These are phyloP conservation scores for Phyllosticta capitalensis DNA, from an alignment of 2,329 filamentous ascomycete genomes.

Conservation along the genomic window DNA sequence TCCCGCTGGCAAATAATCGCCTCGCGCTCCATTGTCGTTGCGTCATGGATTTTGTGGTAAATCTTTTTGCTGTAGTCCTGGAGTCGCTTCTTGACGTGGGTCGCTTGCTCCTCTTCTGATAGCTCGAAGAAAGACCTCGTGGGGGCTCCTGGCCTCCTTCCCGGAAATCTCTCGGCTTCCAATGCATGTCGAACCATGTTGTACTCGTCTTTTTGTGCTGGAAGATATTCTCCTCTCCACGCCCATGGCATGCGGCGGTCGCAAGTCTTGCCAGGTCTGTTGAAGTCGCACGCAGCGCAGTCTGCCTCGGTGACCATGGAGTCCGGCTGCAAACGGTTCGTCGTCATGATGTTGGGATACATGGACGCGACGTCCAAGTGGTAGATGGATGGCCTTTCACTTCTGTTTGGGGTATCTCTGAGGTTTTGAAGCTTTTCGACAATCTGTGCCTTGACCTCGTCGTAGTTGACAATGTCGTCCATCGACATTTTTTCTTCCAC, in stretches of 20 bases:
- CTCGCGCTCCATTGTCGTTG: conserved; percentile 83
- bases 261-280: conserved; percentile 92
- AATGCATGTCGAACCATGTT: conserved; percentile 95
- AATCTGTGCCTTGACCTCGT: conserved; percentile 70
- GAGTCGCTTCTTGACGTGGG: conserved; percentile 72
- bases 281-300: conserved; percentile 97
- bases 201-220: conserved; percentile 94
- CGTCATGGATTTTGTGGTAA: conserved; percentile 97
- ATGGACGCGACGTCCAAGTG: conserved; percentile 98
- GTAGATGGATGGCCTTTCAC: conserved; percentile 84
- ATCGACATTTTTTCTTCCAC: conserved; percentile 45
- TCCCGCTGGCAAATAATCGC: conserved; percentile 97
- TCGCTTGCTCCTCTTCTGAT: conserved; percentile 69
- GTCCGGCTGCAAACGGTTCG: conserved; percentile 91
- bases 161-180: conserved; percentile 87
- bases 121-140: conserved; percentile 72
- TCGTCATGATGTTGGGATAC: conserved; percentile 99
- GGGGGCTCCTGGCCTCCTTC: conserved; percentile 61
- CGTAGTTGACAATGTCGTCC: conserved; percentile 42
- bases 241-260: conserved; percentile 92
- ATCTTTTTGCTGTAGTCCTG: conserved; percentile 96
- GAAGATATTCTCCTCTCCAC: conserved; percentile 95
- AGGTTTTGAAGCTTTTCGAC: conserved; percentile 58
- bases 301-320: conserved; percentile 98
- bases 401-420: conserved; percentile 73